phyloP scores from a whole-genome alignment of 352 stramenopile species.

The Phytophthora pluvialis region DNA sequence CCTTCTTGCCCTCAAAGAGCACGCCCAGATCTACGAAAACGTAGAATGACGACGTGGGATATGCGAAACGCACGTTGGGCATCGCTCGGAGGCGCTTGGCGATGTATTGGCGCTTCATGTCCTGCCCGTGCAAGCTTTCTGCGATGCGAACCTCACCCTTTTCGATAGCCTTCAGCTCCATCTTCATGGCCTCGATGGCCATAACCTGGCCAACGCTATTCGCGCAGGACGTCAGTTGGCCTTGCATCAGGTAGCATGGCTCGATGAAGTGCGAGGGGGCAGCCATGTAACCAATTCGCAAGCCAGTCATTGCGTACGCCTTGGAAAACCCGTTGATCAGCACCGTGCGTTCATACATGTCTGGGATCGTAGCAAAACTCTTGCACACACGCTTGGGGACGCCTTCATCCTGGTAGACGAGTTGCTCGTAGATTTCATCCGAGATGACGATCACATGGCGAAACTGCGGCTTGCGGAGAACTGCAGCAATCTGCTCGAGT shows the following conservation, averaged over 20 bases:
- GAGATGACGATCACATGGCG: conserved; percentile 88
- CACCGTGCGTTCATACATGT: conserved; percentile 92
- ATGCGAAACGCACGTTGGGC: conserved; percentile 73
- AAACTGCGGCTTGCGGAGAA: conserved; percentile 65
- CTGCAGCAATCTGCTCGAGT: conserved; percentile 53
- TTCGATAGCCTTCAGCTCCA: conserved; percentile 70
- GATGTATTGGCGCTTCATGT: conserved; percentile 92
- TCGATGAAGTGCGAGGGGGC: conserved; percentile 77
- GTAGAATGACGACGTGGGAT: conserved; percentile 96
- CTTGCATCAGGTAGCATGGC: conserved; percentile 93
- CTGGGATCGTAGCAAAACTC: conserved; percentile 72
- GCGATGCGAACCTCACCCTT: conserved; percentile 54
- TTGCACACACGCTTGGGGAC: conserved; percentile 56
- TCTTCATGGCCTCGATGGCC: conserved; percentile 87
- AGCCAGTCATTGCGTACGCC: conserved; percentile 96
- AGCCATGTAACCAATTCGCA: conserved; percentile 93
- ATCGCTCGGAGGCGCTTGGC: conserved; percentile 83
- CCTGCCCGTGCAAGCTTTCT: conserved; percentile 50
- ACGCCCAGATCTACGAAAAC: conserved; percentile 92
- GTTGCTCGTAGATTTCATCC: conserved; percentile 97
- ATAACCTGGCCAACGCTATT: conserved; percentile 93
- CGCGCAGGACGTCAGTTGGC: conserved; percentile 95
- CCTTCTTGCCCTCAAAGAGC: conserved; percentile 68
- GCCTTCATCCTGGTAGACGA: conserved; percentile 89
- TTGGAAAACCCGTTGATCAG: conserved; percentile 98